Evolutionary conservation across 1,139 yeast genomes (phyloP).

Genomic region (Meyerozyma smithsonii): DNA sequence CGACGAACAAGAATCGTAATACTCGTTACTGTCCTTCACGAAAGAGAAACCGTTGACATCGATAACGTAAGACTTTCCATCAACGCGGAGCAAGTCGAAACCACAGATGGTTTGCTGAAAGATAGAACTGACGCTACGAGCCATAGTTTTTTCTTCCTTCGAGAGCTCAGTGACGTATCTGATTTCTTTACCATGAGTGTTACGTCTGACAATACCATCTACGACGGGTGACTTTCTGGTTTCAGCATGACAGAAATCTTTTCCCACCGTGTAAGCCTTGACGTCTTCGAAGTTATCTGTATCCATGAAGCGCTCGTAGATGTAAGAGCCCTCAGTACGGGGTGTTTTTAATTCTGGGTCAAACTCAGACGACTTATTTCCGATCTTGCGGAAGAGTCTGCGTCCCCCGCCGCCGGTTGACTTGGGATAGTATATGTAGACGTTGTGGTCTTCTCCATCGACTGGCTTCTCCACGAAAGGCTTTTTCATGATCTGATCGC

Average conservation of each 20-base stretch:
- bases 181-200: constrained; percentile 96
- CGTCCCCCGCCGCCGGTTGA: constrained; percentile 98
- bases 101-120: constrained; percentile 98
- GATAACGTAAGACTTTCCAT: constrained; percentile 86
- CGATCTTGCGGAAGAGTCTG: constrained; percentile 87
- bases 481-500: constrained; percentile 67
- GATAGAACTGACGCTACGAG: constrained; percentile 63
- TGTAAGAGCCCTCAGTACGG: constrained; percentile 85
- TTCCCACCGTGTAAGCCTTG: constrained; percentile 96
- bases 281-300: constrained; percentile 98
- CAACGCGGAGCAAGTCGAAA: constrained; percentile 85
- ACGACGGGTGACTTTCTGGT: constrained; percentile 98
- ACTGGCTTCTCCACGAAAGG: constrained; percentile 99
- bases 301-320: constrained; percentile 94
- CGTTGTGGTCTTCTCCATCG: constrained; percentile 98
- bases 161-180: constrained; percentile 81
- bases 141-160: constrained; percentile 73
- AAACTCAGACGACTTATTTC: constrained; percentile 94
- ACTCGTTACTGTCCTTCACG: constrained; percentile 85
- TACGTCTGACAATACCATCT: constrained; percentile 95
- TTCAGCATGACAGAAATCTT: constrained; percentile 90
- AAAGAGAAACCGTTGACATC: constrained; percentile 98
- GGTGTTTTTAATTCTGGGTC: constrained; percentile 76
- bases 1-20: constrained; percentile 79
- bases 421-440: constrained; percentile 83